These are phyloP conservation scores for Trypanosoma congolense DNA, from an alignment of 208 protist genomes.

Conservation along the genomic window DNA sequence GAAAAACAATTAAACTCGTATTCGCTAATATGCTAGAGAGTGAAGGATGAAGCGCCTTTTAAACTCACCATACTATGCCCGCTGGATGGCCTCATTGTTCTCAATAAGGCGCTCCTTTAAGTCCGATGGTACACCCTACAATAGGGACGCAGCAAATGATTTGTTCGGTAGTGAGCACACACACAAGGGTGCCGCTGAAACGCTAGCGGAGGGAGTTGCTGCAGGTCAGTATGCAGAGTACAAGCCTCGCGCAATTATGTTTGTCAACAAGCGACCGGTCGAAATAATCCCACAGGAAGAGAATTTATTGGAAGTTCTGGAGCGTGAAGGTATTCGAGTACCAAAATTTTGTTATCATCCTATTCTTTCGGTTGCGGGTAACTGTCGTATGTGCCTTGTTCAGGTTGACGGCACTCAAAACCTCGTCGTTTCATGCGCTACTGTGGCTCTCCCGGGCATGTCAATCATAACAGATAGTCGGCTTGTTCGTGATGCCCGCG, in stretches of 20 bases:
- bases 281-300: slow-evolving; percentile 90
- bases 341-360: slow-evolving; percentile 92
- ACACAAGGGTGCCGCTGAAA: slow-evolving; percentile 32
- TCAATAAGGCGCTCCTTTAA: slow-evolving; percentile 45
- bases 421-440: slow-evolving; percentile 93
- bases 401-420: slow-evolving; percentile 95
- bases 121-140: slow-evolving; percentile 68
- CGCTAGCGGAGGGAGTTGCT: slow-evolving; percentile 60
- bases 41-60: slow-evolving; percentile 1
- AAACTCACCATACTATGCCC: background rate
- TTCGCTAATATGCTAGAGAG: no score
- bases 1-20: no score
- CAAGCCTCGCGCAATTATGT: slow-evolving; percentile 88
- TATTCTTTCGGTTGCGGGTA: slow-evolving; percentile 93
- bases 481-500: slow-evolving; percentile 92
- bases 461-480: slow-evolving; percentile 94
- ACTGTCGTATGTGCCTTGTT: slow-evolving; percentile 98
- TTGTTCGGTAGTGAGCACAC: slow-evolving; percentile 62
- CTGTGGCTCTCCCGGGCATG: slow-evolving; percentile 93
- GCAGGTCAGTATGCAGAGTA: slow-evolving; percentile 82
- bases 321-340: slow-evolving; percentile 86
- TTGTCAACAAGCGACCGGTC: slow-evolving; percentile 87
- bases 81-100: background rate
- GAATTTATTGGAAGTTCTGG: slow-evolving; percentile 87
- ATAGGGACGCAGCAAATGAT: slow-evolving; percentile 50